Base-by-base conservation (phyloP, 805 yeast species). In the Millerozyma acaciae region DNA sequence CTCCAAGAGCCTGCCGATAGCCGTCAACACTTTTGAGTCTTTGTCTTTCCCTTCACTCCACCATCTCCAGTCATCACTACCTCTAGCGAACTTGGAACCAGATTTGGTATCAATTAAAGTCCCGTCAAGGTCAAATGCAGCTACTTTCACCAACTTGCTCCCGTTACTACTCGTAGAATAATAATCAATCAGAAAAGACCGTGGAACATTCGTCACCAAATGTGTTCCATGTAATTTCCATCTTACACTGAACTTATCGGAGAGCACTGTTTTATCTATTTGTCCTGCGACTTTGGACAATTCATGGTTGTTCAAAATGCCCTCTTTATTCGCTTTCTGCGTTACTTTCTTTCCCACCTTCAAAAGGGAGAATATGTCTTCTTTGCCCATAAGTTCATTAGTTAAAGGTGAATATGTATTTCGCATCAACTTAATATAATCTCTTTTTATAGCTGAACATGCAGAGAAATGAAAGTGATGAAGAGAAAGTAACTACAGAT, bases 101-200 rank as follows among this genome's bases (percentile, higher is more conserved):
- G 84, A 70, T 49, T 75, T 80, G 0, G 96, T 79, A 10, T 53
- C 51, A 0, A 86, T 75, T 6, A 90, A 45, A 0, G 97, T 90
- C 6, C 76, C 81, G 61, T 90, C 98, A 32, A 90, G 63, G 55
- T 90, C 97, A 56, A 89, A 90, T 0, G 84, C 83, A 2, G 86
- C 86, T 1, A 83, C 47, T 26, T 65, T 67, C 2, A 62, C 37
- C 4, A 40, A 33, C 2, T 33, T 40, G 8, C 30, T 6, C 4
- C 24, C 16, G 9, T 16, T 32, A 22, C 8, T 30, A 5, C 16
- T 25, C 17, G 34, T 34, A 16, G 15, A 6, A 17, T 17, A 28
- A 16, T 19, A n/a, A 10, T 17, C 6, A 8, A 17, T 9, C 20
- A 23, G 20, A 37, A 39, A 8, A 5, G 33, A 19, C 21, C 32